A percentile compares a stretch with the other conserved stretches of the same genome.
Conservation (phyloP, 75 land plant genomes). For the Pseudotsuga menziesii region DNA sequence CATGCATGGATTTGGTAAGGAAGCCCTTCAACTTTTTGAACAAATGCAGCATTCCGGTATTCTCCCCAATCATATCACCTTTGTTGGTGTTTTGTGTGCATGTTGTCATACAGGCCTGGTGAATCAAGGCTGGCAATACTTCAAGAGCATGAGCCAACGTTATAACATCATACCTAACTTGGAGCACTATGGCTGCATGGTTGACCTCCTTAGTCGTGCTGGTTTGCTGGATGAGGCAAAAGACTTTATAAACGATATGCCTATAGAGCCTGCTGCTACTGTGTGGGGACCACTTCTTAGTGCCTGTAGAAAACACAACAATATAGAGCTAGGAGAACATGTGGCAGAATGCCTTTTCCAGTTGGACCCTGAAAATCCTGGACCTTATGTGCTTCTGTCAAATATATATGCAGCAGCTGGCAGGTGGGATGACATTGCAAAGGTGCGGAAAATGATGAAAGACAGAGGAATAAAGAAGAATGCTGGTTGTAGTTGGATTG, state of each 20-base stretch:
- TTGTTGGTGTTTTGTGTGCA: not conserved
- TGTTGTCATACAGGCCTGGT: not conserved
- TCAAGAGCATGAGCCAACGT: not conserved
- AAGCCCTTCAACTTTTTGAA: not conserved
- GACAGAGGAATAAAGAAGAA: too few species aligned
- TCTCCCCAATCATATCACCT: not conserved
- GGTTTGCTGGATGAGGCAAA: not conserved
- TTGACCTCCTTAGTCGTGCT: not conserved
- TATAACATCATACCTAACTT: not conserved
- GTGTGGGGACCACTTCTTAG: not conserved
- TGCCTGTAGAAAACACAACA: too few species aligned
- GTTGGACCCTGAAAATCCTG: too few species aligned
- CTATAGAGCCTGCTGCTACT: not conserved
- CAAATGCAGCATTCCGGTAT: not conserved
- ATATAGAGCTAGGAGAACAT: too few species aligned
- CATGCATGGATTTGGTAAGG: not conserved
- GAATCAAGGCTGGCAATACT: not conserved
- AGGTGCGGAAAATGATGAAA: too few species aligned
- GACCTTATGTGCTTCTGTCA: too few species aligned
- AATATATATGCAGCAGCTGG: too few species aligned
- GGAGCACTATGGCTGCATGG: not conserved
- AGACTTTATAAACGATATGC: not conserved
- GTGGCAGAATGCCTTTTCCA: too few species aligned
- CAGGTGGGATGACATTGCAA: too few species aligned
- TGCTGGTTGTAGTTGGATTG: too few species aligned